Evolutionary conservation across 2,329 filamentous ascomycete species (phyloP).

Genomic region (Aspergillus proliferans): DNA sequence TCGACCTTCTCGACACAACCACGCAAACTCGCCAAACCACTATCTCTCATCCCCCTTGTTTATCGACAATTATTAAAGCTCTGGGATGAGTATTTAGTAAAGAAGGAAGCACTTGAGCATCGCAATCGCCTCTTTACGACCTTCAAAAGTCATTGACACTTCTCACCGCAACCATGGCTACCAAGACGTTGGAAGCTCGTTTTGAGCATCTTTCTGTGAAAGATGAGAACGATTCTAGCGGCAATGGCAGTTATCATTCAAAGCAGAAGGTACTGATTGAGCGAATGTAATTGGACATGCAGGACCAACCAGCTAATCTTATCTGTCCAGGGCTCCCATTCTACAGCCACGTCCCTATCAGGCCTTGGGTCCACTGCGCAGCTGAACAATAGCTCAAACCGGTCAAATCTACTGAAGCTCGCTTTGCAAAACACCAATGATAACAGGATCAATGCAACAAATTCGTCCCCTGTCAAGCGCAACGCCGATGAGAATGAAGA

Average conservation of each 20-base stretch:
- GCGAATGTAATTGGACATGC: neutral
- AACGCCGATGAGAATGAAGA: slow-evolving; percentile 44
- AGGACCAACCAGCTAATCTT: slow-evolving; percentile 13
- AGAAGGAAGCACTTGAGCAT: neutral
- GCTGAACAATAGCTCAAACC: slow-evolving; percentile 48
- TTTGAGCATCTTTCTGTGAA: slow-evolving; percentile 86
- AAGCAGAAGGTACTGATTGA: slow-evolving; percentile 65
- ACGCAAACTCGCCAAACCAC: neutral
- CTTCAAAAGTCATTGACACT: neutral
- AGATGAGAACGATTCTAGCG: slow-evolving; percentile 70
- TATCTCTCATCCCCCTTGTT: neutral
- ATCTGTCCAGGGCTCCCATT: slow-evolving; percentile 38
- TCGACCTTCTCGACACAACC: neutral
- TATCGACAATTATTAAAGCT: neutral
- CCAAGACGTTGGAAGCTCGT: slow-evolving; percentile 72
- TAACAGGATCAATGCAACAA: slow-evolving; percentile 49
- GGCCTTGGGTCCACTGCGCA: slow-evolving; percentile 41
- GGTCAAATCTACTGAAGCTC: slow-evolving; percentile 79
- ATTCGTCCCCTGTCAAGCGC: slow-evolving; percentile 60
- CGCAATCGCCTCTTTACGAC: neutral
- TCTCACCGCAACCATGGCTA: slow-evolving; percentile 53
- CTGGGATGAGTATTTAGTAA: neutral
- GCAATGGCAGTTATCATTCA: slow-evolving; percentile 52
- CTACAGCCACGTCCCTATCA: slow-evolving; percentile 38
- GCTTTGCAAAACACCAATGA: slow-evolving; percentile 72